These are phyloP conservation scores for Wickerhamiella hasegawae DNA, from an alignment of 805 yeast species.

Conservation along the genomic window DNA sequence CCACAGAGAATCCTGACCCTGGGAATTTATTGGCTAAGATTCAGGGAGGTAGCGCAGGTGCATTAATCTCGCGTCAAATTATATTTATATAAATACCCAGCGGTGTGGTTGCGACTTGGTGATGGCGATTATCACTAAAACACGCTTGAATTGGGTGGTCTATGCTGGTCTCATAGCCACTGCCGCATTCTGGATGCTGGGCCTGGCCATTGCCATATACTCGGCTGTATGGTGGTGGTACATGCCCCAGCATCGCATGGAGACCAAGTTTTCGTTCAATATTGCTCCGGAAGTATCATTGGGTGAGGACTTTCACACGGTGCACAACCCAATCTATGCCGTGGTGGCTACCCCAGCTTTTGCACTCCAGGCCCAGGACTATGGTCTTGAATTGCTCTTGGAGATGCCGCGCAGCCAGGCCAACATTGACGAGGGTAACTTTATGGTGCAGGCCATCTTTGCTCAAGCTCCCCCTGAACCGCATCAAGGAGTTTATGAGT, in stretches of 20 bases:
- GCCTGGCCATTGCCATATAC: not conserved
- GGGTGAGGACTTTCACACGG: too few species aligned
- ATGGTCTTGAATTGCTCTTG: constrained; percentile 16
- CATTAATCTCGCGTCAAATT: too few species aligned
- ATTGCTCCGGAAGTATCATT: too few species aligned
- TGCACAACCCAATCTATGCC: not conserved
- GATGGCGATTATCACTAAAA: too few species aligned
- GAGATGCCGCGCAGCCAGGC: constrained; percentile 18
- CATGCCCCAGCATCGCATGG: not conserved
- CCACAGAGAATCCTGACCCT: too few species aligned
- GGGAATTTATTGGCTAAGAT: too few species aligned
- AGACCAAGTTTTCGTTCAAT: not conserved
- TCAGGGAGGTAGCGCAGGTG: too few species aligned
- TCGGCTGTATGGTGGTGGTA: not conserved
- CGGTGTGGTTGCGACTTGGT: too few species aligned
- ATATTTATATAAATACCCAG: too few species aligned
- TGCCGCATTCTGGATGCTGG: not conserved
- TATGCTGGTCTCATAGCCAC: not conserved
- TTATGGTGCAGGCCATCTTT: constrained; percentile 16
- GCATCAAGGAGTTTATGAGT: constrained; percentile 6
- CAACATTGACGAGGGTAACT: constrained; percentile 21
- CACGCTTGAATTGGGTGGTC: not conserved
- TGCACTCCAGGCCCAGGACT: constrained; percentile 13
- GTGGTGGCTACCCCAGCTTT: constrained; percentile 1
- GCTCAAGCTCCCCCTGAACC: constrained; percentile 7